phyloP scores from a whole-genome alignment of 2,329 filamentous ascomycete genomes.

The Xylogone sp. region DNA sequence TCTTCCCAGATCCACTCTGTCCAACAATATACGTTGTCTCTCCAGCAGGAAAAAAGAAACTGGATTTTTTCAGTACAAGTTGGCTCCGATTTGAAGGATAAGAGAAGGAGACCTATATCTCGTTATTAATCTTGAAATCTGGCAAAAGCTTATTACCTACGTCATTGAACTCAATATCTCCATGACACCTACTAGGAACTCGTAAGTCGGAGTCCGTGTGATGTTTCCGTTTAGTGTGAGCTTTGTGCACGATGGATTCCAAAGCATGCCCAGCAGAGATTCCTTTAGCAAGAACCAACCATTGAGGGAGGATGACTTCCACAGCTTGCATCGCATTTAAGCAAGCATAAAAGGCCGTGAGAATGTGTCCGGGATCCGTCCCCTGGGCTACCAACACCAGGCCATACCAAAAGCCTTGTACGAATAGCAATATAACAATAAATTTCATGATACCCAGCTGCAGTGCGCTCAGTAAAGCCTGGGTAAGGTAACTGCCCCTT shows the following conservation, averaged over 20 bases:
- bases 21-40: conserved; percentile 80
- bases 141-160: conserved; percentile 40
- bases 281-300: conserved; percentile 75
- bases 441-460: conserved; percentile 74
- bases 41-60: conserved; percentile 67
- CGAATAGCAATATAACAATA: conserved; percentile 74
- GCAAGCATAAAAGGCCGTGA: conserved; percentile 84
- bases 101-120: conserved; percentile 67
- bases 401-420: conserved; percentile 88
- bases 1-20: conserved; percentile 87
- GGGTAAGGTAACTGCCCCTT: conserved; percentile 59
- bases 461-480: conserved; percentile 64
- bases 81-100: conserved; percentile 69
- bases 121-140: conserved; percentile 1
- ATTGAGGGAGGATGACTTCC: conserved; percentile 70
- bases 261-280: conserved; percentile 68
- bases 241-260: conserved; percentile 37
- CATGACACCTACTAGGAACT: conserved; percentile 46
- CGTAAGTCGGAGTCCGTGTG: conserved; percentile 26
- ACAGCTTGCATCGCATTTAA: conserved; percentile 73
- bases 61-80: conserved; percentile 55
- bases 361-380: conserved; percentile 59
- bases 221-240: conserved; percentile 22
- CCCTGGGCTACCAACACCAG: conserved; percentile 59
- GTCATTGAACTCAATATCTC: conserved; percentile 65